These are phyloP conservation scores for Calonectria crousiana DNA, from an alignment of 2,329 filamentous ascomycete species.

Conservation along the genomic window DNA sequence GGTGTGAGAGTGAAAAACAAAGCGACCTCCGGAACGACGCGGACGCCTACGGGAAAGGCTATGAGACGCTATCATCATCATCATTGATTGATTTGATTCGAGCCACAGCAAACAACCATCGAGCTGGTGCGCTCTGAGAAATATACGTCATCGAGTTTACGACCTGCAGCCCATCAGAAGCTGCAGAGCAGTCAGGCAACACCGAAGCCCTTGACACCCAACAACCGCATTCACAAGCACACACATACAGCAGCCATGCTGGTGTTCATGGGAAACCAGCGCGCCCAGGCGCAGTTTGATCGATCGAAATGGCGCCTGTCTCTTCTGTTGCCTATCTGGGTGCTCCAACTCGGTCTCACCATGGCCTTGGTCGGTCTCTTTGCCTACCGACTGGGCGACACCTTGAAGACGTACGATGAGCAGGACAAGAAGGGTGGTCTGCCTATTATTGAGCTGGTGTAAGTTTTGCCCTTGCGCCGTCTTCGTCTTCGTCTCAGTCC, in stretches of 20 bases:
- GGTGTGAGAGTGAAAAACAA: conserved; percentile 5
- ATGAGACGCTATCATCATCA: conserved; percentile 17
- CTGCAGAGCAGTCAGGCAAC: conserved; percentile 11
- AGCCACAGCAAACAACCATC: conserved; percentile 28
- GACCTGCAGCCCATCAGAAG: conserved; percentile 6
- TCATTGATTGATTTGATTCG: conserved; percentile 19
- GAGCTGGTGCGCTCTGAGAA: conserved; percentile 30
- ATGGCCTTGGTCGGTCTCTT: conserved; percentile 64
- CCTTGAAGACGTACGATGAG: conserved; percentile 57
- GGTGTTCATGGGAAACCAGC: conserved; percentile 55
- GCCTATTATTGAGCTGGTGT: conserved; percentile 64
- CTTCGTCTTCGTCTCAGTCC: background rate
- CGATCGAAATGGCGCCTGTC: conserved; percentile 63
- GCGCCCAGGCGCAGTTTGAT: conserved; percentile 65
- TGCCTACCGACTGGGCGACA: conserved; percentile 64
- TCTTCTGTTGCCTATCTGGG: conserved; percentile 64
- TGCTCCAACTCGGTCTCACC: conserved; percentile 59
- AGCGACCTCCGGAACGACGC: background rate
- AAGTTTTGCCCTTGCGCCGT: conserved; percentile 44
- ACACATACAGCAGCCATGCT: background rate
- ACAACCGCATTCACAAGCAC: background rate
- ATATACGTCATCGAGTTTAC: background rate
- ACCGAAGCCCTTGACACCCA: background rate
- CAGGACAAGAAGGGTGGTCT: conserved; percentile 53
- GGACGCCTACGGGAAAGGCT: conserved; percentile 2